Evolutionary conservation across 179 eudicot genomes (phyloP).

Genomic region (Nepenthes alata): DNA sequence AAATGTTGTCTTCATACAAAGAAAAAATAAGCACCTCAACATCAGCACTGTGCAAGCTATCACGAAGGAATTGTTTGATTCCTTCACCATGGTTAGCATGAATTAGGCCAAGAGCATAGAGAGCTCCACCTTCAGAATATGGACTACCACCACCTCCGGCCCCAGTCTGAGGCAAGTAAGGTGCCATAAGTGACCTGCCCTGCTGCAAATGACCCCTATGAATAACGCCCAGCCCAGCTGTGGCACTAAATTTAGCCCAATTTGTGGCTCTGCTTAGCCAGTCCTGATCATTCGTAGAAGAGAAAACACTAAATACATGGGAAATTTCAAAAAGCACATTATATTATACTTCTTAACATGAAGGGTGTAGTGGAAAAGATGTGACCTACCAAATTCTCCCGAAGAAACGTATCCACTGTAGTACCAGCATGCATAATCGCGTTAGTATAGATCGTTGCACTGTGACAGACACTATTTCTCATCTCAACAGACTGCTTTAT

Average conservation of each 20-base stretch:
- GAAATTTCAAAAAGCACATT: background rate
- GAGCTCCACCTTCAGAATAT: slow-evolving; percentile 94
- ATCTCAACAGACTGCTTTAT: slow-evolving; percentile 96
- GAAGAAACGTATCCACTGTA: slow-evolving; percentile 86
- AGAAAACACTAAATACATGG: background rate
- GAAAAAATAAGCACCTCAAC: slow-evolving; percentile 50
- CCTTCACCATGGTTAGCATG: slow-evolving; percentile 99
- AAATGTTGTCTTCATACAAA: background rate
- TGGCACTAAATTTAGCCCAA: slow-evolving; percentile 94
- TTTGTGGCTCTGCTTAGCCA: slow-evolving; percentile 95
- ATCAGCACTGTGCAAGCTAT: slow-evolving; percentile 74
- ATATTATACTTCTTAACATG: background rate
- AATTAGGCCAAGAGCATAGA: slow-evolving; percentile 92
- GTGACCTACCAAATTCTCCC: slow-evolving; percentile 72
- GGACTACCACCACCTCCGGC: slow-evolving; percentile 97
- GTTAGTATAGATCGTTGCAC: slow-evolving; percentile 98
- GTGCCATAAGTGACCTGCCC: slow-evolving; percentile 90
- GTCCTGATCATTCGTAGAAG: slow-evolving; percentile 32
- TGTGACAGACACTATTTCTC: slow-evolving; percentile 98
- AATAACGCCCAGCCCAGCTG: slow-evolving; percentile 88
- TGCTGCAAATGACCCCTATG: slow-evolving; percentile 87
- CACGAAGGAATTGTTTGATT: slow-evolving; percentile 86
- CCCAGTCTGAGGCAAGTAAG: slow-evolving; percentile 89
- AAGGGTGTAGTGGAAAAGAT: background rate
- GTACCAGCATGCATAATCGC: slow-evolving; percentile 99